Conservation (phyloP, 768 basidiomycete genomes). For the Mycena haematopus region DNA sequence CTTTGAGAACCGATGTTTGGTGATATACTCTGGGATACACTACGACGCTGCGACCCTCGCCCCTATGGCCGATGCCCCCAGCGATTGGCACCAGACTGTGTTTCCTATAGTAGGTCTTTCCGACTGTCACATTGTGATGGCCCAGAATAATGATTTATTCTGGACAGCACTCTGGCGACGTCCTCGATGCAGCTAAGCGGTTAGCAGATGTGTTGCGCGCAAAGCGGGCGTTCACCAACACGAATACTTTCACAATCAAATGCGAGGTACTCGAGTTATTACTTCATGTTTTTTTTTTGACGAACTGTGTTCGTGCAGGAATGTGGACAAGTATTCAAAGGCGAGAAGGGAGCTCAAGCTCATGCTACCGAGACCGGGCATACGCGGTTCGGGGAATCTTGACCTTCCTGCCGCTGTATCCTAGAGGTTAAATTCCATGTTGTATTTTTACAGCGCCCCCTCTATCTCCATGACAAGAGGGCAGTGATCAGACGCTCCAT, state of each 20-base stretch:
- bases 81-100: constrained; percentile 89
- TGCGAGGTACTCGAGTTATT: constrained; percentile 63
- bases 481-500: constrained; percentile 87
- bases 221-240: constrained; percentile 90
- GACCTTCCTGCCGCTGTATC: constrained; percentile 13
- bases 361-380: constrained; percentile 92
- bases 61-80: constrained; percentile 74
- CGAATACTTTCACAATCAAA: constrained; percentile 86
- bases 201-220: constrained; percentile 75
- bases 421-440: neutral
- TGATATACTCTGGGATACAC: constrained; percentile 97
- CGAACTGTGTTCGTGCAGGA: constrained; percentile 47
- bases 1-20: constrained; percentile 59
- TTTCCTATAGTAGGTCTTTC: constrained; percentile 62
- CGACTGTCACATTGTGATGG: neutral
- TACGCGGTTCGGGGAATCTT: constrained; percentile 83
- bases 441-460: constrained; percentile 39
- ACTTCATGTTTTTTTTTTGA: constrained; percentile 11
- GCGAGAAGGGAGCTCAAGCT: constrained; percentile 90
- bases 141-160: neutral
- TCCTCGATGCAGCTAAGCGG: constrained; percentile 69
- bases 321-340: constrained; percentile 86
- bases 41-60: constrained; percentile 92
- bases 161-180: constrained; percentile 22
- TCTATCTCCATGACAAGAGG: constrained; percentile 82